Evolutionary conservation across 192 early-diverging fungal species (phyloP), one percentile per base, ranked within the genome.

Genomic region (Linnemannia hyalina): DNA sequence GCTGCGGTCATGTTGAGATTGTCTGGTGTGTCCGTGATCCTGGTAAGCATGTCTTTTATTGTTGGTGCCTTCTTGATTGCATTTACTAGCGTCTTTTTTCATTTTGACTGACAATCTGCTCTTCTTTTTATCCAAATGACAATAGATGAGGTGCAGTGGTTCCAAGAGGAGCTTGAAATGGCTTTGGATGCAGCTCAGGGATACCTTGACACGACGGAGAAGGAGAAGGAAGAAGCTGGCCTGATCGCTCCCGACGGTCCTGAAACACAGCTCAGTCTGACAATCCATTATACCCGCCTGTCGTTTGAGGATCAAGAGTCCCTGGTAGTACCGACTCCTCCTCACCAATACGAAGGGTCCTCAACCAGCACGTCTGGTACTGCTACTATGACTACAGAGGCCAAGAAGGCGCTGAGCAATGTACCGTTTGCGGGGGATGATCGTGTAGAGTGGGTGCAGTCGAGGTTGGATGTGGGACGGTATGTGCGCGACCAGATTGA

Each of bases 101-200:
- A 32, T 35, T 54, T 76, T 47, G 2, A 0, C 22, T 63, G n/a
- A 36, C 23, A 41, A 3, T 3, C 7, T 22, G 36, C 22, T 23
- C n/a, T 49, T 49, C 13, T 71, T 42, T 42, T 77, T 75, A 11
- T 72, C 46, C 1, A 46, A 10, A 54, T 26, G 22, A 38, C 26
- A 9, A 63, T 80, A 85, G 83, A 77, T 36, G 83, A 85, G 60
- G 83, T 85, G 18, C 78, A 85, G 29, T 85, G 83, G 83, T 85
- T 85, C 35, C 78, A 85, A 69, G 74, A 76, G 55, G 83, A 85
- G 42, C 70, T 85, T n/a, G 83, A 85, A 49, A 55, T 69, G 71
- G 73, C 68, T 4, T 44, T 85, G 68, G 75, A 85, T 69, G 70
- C 78, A 4, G 83, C 78, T 2, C 83, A 77, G 35, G 78, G 83